Conservation (phyloP, 2,329 filamentous ascomycete genomes). For the Ciborinia camelliae region DNA sequence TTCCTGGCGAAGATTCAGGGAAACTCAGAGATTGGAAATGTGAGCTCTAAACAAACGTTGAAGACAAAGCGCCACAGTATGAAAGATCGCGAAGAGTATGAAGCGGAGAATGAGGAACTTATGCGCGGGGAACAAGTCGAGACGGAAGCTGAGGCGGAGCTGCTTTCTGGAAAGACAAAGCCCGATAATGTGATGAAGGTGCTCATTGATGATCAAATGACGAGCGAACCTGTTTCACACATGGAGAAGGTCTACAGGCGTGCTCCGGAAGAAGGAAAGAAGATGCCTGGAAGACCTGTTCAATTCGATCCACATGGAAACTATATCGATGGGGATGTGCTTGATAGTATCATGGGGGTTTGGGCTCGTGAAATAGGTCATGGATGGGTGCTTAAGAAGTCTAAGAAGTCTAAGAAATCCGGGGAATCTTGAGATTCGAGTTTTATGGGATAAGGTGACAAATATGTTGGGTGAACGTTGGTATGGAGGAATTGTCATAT, state of each 20-base stretch:
- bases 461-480: not conserved
- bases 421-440: not conserved
- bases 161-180: not conserved
- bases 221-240: not conserved
- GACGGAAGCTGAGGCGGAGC: not conserved
- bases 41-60: not conserved
- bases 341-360: not conserved
- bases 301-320: not conserved
- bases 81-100: too few species aligned
- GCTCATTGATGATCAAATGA: too few species aligned
- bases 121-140: not conserved
- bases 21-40: not conserved
- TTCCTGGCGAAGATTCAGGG: fast-evolving
- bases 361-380: not conserved
- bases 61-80: not conserved
- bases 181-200: not conserved
- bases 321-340: not conserved
- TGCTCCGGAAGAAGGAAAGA: not conserved
- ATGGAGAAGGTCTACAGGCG: not conserved
- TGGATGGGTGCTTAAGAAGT: not conserved
- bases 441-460: too few species aligned
- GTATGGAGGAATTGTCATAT: not conserved
- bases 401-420: too few species aligned
- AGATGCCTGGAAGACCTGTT: not conserved
- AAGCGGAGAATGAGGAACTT: not conserved